phyloP scores from a whole-genome alignment of 1,284 basidiomycete species.

The Trametes versicolor region DNA sequence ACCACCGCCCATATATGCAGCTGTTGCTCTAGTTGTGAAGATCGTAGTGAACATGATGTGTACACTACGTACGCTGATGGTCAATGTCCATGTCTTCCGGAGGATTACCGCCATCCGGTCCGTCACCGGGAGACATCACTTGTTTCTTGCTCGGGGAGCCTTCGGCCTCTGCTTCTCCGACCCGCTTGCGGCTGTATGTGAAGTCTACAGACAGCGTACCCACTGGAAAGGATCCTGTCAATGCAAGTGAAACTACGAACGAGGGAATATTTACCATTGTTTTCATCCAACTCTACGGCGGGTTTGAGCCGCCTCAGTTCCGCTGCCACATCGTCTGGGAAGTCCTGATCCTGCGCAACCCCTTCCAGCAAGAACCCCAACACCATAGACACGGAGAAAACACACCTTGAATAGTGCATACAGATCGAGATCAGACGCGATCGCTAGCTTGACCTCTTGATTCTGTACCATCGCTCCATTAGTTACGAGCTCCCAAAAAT shows the following conservation, averaged over 20 bases:
- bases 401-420: constrained; percentile 31
- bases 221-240: not conserved
- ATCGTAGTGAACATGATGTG: not conserved
- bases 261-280: not conserved
- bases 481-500: not conserved
- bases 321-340: constrained; percentile 11
- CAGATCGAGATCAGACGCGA: constrained; percentile 33
- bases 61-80: not conserved
- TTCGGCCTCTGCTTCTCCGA: not conserved
- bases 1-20: not conserved
- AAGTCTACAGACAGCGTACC: constrained; percentile 18
- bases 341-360: constrained; percentile 11
- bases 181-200: not conserved
- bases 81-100: constrained; percentile 5
- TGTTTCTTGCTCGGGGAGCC: not conserved
- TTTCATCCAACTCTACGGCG: constrained; percentile 19
- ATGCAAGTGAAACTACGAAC: not conserved
- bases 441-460: constrained; percentile 31
- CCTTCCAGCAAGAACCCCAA: not conserved
- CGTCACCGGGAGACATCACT: not conserved
- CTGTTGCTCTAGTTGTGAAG: not conserved
- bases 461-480: constrained; percentile 11
- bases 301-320: constrained; percentile 12
- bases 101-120: not conserved
- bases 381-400: not conserved